A percentile compares a stretch with the other conserved stretches of the same genome.
phyloP scores from a whole-genome alignment of 2,329 filamentous ascomycete species.

The Erysiphe pisi region DNA sequence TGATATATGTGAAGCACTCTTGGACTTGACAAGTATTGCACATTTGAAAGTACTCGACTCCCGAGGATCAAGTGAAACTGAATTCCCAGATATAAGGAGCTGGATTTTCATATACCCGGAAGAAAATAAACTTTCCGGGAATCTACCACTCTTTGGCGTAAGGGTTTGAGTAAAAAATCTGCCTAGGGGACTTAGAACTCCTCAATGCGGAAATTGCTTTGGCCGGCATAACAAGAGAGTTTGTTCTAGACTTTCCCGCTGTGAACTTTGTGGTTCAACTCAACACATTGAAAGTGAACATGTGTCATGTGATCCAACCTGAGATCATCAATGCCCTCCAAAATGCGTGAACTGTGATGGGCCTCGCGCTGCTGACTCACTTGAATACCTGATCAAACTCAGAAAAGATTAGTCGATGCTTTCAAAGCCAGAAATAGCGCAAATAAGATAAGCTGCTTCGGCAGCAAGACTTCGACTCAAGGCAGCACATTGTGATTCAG shows the following conservation, averaged over 20 bases:
- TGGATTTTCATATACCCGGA: slow-evolving; percentile 13
- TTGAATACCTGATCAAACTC: too few relatives aligned
- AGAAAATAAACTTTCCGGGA: neutral
- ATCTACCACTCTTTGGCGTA: slow-evolving; percentile 16
- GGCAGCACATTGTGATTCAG: too few relatives aligned
- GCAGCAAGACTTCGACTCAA: neutral
- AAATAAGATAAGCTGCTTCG: too few relatives aligned
- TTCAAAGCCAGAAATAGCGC: too few relatives aligned
- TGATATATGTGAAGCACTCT: neutral
- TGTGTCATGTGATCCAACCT: neutral
- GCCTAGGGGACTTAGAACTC: slow-evolving; percentile 3
- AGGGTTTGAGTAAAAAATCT: neutral
- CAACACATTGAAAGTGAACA: neutral
- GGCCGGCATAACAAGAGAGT: slow-evolving; percentile 20
- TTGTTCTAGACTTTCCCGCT: neutral
- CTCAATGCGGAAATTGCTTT: slow-evolving; percentile 25
- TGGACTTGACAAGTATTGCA: slow-evolving; percentile 4
- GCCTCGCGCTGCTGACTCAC: neutral
- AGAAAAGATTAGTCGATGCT: too few relatives aligned
- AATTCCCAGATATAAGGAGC: neutral
- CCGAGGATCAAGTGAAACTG: neutral
- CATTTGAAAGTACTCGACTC: neutral
- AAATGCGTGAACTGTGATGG: slow-evolving; percentile 4
- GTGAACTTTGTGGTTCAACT: neutral
- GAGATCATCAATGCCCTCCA: neutral